Evolutionary conservation across 768 basidiomycete species (phyloP).

Genomic region (Gloeopeniophorella convolvens): DNA sequence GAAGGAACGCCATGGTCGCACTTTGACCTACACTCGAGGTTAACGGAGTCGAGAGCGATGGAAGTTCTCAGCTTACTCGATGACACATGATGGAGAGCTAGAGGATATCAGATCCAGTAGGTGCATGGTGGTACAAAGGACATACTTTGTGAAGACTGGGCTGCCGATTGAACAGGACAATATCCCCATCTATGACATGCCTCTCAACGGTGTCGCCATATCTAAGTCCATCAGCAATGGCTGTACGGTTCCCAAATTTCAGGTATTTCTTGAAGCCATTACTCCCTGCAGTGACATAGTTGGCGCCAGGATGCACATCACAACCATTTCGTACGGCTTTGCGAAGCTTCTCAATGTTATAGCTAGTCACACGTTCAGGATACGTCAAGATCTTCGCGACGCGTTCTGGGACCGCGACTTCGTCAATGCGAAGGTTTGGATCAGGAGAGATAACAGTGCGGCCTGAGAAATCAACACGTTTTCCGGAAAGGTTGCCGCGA

Average conservation of each 20-base stretch:
- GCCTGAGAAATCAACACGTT: slow-evolving; percentile 97
- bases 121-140: slow-evolving; percentile 6
- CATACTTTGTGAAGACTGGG: slow-evolving; percentile 92
- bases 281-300: slow-evolving; percentile 80
- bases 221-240: slow-evolving; percentile 73
- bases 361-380: slow-evolving; percentile 87
- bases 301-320: slow-evolving; percentile 91
- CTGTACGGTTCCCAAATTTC: slow-evolving; percentile 75
- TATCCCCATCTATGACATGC: slow-evolving; percentile 91
- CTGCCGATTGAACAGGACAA: slow-evolving; percentile 97
- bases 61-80: slow-evolving; percentile 44
- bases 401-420: slow-evolving; percentile 94
- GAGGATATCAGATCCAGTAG: neutral
- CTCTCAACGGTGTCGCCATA: slow-evolving; percentile 93
- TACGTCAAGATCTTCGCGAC: slow-evolving; percentile 94
- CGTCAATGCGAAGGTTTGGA: slow-evolving; percentile 97
- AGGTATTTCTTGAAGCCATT: slow-evolving; percentile 82
- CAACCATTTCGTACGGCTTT: slow-evolving; percentile 82
- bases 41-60: slow-evolving; percentile 6
- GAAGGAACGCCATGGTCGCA: slow-evolving; percentile 96
- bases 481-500: slow-evolving; percentile 95
- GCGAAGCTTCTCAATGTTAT: slow-evolving; percentile 77
- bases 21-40: slow-evolving; percentile 53
- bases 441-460: slow-evolving; percentile 99
- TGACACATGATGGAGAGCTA: slow-evolving; percentile 99